Percentiles rank a stretch among this genome's conserved stretches.
phyloP scores from a whole-genome alignment of 2,329 filamentous ascomycete genomes.

The Xylariaceae sp. region DNA sequence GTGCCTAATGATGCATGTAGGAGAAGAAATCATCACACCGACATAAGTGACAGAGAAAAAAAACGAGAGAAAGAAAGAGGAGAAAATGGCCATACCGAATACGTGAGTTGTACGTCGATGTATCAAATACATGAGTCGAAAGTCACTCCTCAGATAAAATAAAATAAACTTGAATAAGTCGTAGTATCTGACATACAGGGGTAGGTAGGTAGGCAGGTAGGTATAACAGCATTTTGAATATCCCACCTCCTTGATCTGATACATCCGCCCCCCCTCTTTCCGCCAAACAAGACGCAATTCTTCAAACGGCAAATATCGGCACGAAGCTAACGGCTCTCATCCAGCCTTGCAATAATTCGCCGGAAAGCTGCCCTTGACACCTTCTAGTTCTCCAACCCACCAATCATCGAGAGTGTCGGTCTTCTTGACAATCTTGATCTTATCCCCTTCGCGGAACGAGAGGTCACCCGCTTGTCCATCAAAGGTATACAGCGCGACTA shows the following conservation, averaged over 20 bases:
- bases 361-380: conserved; percentile 66
- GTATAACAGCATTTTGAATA: not conserved
- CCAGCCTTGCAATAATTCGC: conserved; percentile 68
- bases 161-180: too few relatives aligned
- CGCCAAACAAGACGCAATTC: not conserved
- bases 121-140: too few relatives aligned
- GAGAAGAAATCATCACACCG: too few relatives aligned
- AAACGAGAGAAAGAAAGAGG: too few relatives aligned
- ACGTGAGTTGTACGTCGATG: too few relatives aligned
- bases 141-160: too few relatives aligned
- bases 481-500: conserved; percentile 72
- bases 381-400: conserved; percentile 76
- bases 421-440: conserved; percentile 71
- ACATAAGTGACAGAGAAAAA: too few relatives aligned
- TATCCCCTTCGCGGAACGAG: conserved; percentile 69
- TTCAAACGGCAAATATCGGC: not conserved
- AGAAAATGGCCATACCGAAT: too few relatives aligned
- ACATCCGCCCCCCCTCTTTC: not conserved
- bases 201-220: too few relatives aligned
- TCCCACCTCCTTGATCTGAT: not conserved
- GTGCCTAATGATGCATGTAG: too few relatives aligned
- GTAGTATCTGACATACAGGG: too few relatives aligned
- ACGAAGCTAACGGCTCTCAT: conserved; percentile 17
- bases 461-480: conserved; percentile 66
- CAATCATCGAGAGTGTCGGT: conserved; percentile 78